These are phyloP conservation scores for Apiotrichum domesticum DNA, from an alignment of 1,284 basidiomycete genomes.

Conservation along the genomic window DNA sequence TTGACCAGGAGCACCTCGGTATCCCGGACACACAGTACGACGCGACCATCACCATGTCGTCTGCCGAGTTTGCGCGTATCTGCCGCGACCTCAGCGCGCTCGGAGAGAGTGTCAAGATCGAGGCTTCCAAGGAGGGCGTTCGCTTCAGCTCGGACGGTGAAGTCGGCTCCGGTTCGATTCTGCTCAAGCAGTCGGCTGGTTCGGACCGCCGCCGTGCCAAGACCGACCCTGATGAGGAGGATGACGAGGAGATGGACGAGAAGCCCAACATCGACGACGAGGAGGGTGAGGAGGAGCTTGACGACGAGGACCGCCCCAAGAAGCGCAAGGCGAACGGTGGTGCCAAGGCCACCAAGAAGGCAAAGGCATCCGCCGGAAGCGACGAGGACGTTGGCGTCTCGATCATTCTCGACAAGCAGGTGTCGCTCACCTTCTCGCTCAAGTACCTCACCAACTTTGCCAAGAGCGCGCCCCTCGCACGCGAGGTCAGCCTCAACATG, in stretches of 20 bases:
- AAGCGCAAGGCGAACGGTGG: slow-evolving; percentile 44
- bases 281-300: slow-evolving; percentile 49
- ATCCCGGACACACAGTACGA: slow-evolving; percentile 99
- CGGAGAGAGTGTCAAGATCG: slow-evolving; percentile 92
- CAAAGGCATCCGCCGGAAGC: slow-evolving; percentile 51
- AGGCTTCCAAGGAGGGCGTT: slow-evolving; percentile 93
- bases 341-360: slow-evolving; percentile 53
- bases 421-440: slow-evolving; percentile 89
- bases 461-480: slow-evolving; percentile 75
- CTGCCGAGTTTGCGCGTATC: slow-evolving; percentile 83
- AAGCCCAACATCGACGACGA: slow-evolving; percentile 50
- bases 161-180: slow-evolving; percentile 81
- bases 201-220: slow-evolving; percentile 46
- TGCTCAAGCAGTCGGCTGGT: slow-evolving; percentile 65
- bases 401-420: slow-evolving; percentile 85
- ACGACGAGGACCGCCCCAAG: slow-evolving; percentile 37
- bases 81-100: slow-evolving; percentile 87
- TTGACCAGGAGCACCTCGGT: slow-evolving; percentile 89
- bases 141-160: slow-evolving; percentile 93
- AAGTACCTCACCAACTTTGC: slow-evolving; percentile 98
- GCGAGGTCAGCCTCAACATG: slow-evolving; percentile 73
- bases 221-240: slow-evolving; percentile 53
- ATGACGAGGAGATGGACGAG: slow-evolving; percentile 51
- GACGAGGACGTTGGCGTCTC: slow-evolving; percentile 55
- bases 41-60: slow-evolving; percentile 81